Evolutionary conservation across 164 flowering plant genomes (phyloP).

Genomic region (Vitis riparia): DNA sequence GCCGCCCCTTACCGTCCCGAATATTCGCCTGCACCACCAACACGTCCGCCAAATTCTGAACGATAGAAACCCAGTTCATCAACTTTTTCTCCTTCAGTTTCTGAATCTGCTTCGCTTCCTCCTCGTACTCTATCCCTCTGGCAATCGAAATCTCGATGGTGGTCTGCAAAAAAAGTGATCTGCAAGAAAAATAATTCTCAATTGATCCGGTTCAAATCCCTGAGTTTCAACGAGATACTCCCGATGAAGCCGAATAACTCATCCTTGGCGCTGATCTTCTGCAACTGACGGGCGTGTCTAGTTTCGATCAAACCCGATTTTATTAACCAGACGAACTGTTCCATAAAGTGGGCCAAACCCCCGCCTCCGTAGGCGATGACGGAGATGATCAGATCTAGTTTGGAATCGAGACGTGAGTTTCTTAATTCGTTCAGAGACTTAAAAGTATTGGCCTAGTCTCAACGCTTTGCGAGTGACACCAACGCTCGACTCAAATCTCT

Average conservation of each 20-base stretch:
- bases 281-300: constrained; percentile 34
- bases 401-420: constrained; percentile 25
- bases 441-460: constrained; percentile 85
- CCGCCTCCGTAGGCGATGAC: constrained; percentile 81
- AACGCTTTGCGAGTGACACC: constrained; percentile 92
- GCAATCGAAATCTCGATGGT: constrained; percentile 34
- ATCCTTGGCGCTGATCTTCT: constrained; percentile 74
- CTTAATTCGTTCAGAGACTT: constrained; percentile 79
- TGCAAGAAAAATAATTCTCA: constrained; percentile 47
- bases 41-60: constrained; percentile 85
- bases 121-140: constrained; percentile 33
- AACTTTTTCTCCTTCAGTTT: constrained; percentile 41
- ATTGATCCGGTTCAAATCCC: constrained; percentile 52
- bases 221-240: constrained; percentile 61
- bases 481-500: constrained; percentile 80
- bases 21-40: constrained; percentile 80
- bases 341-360: constrained; percentile 77
- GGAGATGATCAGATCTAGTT: constrained; percentile 35
- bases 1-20: constrained; percentile 63
- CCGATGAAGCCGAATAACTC: constrained; percentile 83
- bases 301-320: constrained; percentile 75
- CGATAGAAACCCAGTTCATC: constrained; percentile 70
- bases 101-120: constrained; percentile 32
- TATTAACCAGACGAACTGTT: constrained; percentile 79
- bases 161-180: constrained; percentile 37